Percentiles rank a stretch among this genome's conserved stretches.
phyloP scores from a whole-genome alignment of 306 rosid species.

The Cucurbita moschata region DNA sequence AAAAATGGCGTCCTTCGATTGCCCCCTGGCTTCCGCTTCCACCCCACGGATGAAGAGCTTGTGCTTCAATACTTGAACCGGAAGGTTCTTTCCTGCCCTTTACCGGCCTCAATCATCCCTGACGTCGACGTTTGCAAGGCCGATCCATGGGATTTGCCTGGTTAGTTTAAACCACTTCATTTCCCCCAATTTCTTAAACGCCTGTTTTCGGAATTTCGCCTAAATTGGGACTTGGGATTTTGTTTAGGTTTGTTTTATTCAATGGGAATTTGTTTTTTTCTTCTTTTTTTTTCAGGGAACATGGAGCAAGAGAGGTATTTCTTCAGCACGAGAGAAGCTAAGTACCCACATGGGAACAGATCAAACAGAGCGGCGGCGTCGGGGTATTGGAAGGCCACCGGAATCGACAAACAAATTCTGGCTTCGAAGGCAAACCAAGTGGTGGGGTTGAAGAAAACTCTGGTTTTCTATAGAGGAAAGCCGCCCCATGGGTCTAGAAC shows the following conservation, averaged over 20 bases:
- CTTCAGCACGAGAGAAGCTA: slow-evolving; percentile 85
- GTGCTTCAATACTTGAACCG: slow-evolving; percentile 74
- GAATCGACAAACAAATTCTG: slow-evolving; percentile 63
- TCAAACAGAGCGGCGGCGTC: slow-evolving; percentile 84
- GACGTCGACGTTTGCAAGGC: slow-evolving; percentile 72
- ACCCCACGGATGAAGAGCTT: slow-evolving; percentile 87
- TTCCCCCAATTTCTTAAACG: not conserved
- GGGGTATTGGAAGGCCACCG: slow-evolving; percentile 98
- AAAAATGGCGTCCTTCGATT: slow-evolving; percentile 66
- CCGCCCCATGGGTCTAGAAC: slow-evolving; percentile 86
- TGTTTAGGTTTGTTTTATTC: not conserved
- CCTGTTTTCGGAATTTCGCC: not conserved
- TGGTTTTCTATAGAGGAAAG: slow-evolving; percentile 82
- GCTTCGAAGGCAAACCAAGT: slow-evolving; percentile 28
- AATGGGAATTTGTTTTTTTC: not conserved
- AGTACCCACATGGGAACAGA: slow-evolving; percentile 83
- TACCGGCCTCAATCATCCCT: slow-evolving; percentile 89
- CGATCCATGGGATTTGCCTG: slow-evolving; percentile 99
- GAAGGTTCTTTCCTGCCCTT: slow-evolving; percentile 58
- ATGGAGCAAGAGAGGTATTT: slow-evolving; percentile 77
- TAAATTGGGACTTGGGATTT: not conserved
- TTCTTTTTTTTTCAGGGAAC: slow-evolving; percentile 34
- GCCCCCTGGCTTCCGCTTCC: slow-evolving; percentile 95
- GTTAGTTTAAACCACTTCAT: slow-evolving; percentile 12
- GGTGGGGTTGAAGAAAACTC: slow-evolving; percentile 85